Conservation (phyloP, 1,139 yeast species). For the Candida glucosophila region DNA sequence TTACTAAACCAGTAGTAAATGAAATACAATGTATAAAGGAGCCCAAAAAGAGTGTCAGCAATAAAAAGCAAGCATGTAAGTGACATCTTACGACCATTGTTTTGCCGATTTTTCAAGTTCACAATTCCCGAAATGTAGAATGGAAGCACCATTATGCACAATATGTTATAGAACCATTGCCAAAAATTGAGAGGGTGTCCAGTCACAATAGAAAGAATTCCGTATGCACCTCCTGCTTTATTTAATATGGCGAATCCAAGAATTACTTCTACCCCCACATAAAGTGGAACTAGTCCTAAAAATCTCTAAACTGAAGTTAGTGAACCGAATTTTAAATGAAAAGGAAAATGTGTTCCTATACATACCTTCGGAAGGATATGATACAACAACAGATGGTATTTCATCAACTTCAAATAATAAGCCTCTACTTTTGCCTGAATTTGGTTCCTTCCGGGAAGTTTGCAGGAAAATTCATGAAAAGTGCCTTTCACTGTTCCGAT, state of each 20-base stretch:
- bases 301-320: no score
- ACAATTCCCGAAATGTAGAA: slow-evolving; percentile 56
- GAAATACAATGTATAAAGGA: slow-evolving; percentile 67
- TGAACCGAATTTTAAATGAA: no score
- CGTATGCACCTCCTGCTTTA: slow-evolving; percentile 85
- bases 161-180: slow-evolving; percentile 76
- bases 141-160: slow-evolving; percentile 59
- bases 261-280: slow-evolving; percentile 78
- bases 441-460: no score
- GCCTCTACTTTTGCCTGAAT: no score
- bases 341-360: no score
- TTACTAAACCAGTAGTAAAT: slow-evolving; percentile 64
- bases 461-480: no score
- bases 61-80: slow-evolving; percentile 56
- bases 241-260: slow-evolving; percentile 75
- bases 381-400: no score
- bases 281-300: slow-evolving; percentile 61
- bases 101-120: slow-evolving; percentile 22
- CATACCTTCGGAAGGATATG: slow-evolving; percentile 2
- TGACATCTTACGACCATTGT: slow-evolving; percentile 39
- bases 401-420: no score
- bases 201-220: slow-evolving; percentile 76
- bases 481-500: no score
- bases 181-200: slow-evolving; percentile 78
- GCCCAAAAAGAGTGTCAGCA: slow-evolving; percentile 58